Evolutionary conservation across 345 rosid genomes (phyloP).

Genomic region (Eucalyptus erythrocorys): DNA sequence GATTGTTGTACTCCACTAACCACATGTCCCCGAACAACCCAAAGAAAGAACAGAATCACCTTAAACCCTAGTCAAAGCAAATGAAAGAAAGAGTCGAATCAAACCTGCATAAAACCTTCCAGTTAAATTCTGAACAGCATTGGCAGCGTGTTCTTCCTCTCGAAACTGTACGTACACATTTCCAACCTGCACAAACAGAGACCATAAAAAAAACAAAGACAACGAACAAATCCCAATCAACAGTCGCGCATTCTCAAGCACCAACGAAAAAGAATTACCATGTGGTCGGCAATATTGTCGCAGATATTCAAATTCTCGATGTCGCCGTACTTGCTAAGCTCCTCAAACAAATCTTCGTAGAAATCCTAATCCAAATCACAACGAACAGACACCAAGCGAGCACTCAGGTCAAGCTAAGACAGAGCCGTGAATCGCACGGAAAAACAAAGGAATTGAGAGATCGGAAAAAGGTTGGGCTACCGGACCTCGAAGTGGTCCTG

Average conservation of each 20-base stretch:
- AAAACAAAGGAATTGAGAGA: background rate
- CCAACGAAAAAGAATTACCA: slow-evolving; percentile 7
- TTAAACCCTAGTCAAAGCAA: background rate
- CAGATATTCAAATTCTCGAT: slow-evolving; percentile 41
- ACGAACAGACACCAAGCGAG: background rate
- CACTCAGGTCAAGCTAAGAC: background rate
- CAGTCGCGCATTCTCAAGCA: background rate
- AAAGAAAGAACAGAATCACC: background rate
- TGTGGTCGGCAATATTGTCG: slow-evolving; percentile 50
- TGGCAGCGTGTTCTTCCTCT: slow-evolving; percentile 55
- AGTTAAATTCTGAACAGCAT: slow-evolving; percentile 24
- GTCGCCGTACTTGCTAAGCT: slow-evolving; percentile 41
- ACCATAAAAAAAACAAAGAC: background rate
- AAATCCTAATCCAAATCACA: slow-evolving; percentile 8
- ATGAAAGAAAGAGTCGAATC: background rate
- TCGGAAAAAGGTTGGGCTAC: background rate
- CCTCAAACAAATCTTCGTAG: slow-evolving; percentile 43
- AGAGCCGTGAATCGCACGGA: background rate
- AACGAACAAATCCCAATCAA: background rate
- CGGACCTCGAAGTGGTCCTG: slow-evolving; percentile 38
- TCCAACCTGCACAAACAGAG: slow-evolving; percentile 27
- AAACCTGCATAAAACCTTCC: slow-evolving; percentile 45
- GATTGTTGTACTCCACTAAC: background rate
- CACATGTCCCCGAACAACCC: background rate
- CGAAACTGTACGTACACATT: slow-evolving; percentile 51